Evolutionary conservation across 352 stramenopile species (phyloP).

Genomic region (Detonula confervacea): DNA sequence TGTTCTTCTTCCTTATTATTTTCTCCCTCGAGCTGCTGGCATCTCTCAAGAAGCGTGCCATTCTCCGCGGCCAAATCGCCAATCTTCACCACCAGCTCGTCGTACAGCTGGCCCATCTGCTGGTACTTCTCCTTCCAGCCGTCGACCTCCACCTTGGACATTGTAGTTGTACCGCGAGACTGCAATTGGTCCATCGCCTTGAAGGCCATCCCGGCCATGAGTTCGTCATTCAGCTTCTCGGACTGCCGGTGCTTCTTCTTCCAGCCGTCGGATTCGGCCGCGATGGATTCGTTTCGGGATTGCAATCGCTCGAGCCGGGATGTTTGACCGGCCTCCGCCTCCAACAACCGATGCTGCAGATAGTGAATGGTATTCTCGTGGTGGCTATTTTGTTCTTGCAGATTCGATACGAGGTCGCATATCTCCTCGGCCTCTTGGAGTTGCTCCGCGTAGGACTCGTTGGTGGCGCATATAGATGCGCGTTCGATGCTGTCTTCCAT

Average conservation of each 20-base stretch:
- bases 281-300: conserved; percentile 1
- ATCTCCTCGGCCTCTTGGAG: no score
- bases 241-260: background rate
- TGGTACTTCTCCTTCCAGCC: background rate
- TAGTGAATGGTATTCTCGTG: no score
- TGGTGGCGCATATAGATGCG: no score
- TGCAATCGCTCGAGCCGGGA: no score
- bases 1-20: conserved; percentile 14
- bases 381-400: no score
- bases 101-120: background rate
- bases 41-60: background rate
- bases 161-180: background rate
- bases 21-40: conserved; percentile 2
- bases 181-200: background rate
- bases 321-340: no score
- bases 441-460: no score
- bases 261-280: background rate
- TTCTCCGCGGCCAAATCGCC: background rate
- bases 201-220: background rate
- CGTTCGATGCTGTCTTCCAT: no score
- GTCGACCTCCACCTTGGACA: background rate
- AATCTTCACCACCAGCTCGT: conserved; percentile 2
- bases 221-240: background rate
- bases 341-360: no score
- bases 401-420: no score